phyloP scores from a whole-genome alignment of 495 filamentous ascomycete species.

The Hypoxylon cercidicola region DNA sequence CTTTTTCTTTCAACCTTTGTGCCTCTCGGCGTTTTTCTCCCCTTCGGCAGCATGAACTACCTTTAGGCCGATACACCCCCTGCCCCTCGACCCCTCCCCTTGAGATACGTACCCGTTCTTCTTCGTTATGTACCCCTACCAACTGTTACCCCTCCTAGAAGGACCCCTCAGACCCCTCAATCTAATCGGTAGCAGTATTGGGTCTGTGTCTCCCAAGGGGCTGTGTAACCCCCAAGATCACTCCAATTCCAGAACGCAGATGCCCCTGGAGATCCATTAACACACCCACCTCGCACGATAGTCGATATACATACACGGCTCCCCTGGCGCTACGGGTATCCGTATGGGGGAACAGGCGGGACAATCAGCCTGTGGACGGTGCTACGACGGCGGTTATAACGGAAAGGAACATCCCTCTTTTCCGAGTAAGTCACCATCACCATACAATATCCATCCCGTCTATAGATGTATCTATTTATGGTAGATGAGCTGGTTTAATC shows the following conservation, averaged over 20 bases:
- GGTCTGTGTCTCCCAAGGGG: slow-evolving; percentile 2
- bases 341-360: slow-evolving; percentile 31
- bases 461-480: too few species aligned
- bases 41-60: slow-evolving; percentile 30
- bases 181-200: neutral
- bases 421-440: slow-evolving; percentile 18
- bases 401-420: slow-evolving; percentile 39
- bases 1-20: slow-evolving; percentile 14
- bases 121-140: neutral
- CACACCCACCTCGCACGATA: slow-evolving; percentile 16
- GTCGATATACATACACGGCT: slow-evolving; percentile 17
- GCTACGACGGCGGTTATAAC: slow-evolving; percentile 39
- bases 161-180: slow-evolving; percentile 16
- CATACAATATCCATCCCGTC: too few species aligned
- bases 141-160: neutral
- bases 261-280: slow-evolving; percentile 40
- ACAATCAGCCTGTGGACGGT: slow-evolving; percentile 40
- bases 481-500: slow-evolving; percentile 10
- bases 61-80: slow-evolving; percentile 23
- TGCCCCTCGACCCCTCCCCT: neutral
- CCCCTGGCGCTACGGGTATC: slow-evolving; percentile 24
- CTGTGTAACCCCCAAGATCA: slow-evolving; percentile 7
- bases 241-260: slow-evolving; percentile 12
- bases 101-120: neutral
- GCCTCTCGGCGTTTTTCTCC: slow-evolving; percentile 35